A percentile compares a stretch with the other conserved stretches of the same genome.
phyloP scores from a whole-genome alignment of 441 rosid genomes.

The Jatropha podagrica region DNA sequence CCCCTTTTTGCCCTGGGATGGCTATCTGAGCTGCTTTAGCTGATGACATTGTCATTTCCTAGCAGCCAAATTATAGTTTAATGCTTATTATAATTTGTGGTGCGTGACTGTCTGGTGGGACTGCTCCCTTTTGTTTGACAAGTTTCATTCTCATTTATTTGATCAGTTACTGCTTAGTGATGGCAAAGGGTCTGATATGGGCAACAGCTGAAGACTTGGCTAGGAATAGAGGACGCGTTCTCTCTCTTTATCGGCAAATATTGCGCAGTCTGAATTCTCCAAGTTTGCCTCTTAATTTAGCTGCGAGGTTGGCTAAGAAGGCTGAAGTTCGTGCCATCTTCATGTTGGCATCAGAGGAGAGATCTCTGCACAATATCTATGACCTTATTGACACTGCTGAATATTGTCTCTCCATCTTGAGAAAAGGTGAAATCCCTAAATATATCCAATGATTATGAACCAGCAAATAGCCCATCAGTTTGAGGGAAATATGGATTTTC shows the following conservation, averaged over 20 bases:
- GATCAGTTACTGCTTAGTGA: constrained; percentile 6
- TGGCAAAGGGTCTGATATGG: constrained; percentile 63
- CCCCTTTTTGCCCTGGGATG: not conserved
- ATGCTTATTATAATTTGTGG: not conserved
- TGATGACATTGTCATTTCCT: not conserved
- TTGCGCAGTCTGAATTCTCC: constrained; percentile 71
- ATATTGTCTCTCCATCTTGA: constrained; percentile 58
- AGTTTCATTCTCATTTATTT: not conserved
- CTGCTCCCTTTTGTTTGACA: not conserved
- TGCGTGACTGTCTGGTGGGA: not conserved
- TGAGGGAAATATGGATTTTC: too few species aligned
- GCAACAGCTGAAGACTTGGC: constrained; percentile 64
- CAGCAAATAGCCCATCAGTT: too few species aligned
- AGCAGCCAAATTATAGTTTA: not conserved
- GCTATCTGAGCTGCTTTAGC: not conserved
- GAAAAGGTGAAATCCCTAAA: constrained; percentile 64
- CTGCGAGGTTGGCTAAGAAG: constrained; percentile 76
- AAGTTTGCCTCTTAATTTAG: constrained; percentile 55
- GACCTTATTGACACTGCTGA: constrained; percentile 69
- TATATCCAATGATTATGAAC: constrained; percentile 17
- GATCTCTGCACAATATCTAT: constrained; percentile 59
- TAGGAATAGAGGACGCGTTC: constrained; percentile 56
- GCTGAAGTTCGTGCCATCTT: constrained; percentile 67
- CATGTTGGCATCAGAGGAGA: constrained; percentile 63
- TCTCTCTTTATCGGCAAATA: constrained; percentile 68